phyloP scores from a whole-genome alignment of 148 eudicot genomes.

The Chenopodium quinoa region DNA sequence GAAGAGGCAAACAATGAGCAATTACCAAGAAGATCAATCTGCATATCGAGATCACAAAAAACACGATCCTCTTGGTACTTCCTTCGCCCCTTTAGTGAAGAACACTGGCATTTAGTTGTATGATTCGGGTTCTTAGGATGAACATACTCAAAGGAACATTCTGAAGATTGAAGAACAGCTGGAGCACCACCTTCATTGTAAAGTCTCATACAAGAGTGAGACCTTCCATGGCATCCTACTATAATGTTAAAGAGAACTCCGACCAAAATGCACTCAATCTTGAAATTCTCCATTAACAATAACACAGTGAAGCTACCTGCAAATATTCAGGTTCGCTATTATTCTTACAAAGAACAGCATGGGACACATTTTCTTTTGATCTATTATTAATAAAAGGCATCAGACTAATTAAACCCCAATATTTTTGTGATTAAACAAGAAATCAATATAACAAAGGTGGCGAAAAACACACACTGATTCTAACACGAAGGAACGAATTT shows the following conservation, averaged over 20 bases:
- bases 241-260: not conserved
- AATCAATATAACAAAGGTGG: too few relatives aligned
- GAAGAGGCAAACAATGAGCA: not conserved
- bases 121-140: conserved; percentile 8
- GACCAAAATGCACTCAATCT: conserved; percentile 8
- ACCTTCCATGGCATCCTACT: conserved; percentile 9
- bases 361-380: not conserved
- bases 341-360: not conserved
- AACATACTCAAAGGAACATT: conserved; percentile 22
- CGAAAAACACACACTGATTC: too few relatives aligned
- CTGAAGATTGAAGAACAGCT: conserved; percentile 15
- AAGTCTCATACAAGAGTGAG: conserved; percentile 11
- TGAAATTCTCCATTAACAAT: not conserved
- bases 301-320: not conserved
- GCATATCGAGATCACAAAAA: conserved; percentile 19
- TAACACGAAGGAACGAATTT: too few relatives aligned
- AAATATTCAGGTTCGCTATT: not conserved
- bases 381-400: too few relatives aligned
- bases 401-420: too few relatives aligned
- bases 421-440: too few relatives aligned
- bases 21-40: conserved; percentile 16
- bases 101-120: conserved; percentile 11
- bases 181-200: conserved; percentile 24
- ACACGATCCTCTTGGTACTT: conserved; percentile 24
- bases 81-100: conserved; percentile 16